Evolutionary conservation across 352 stramenopile species (phyloP).

Genomic region (Phytophthora pistaciae): DNA sequence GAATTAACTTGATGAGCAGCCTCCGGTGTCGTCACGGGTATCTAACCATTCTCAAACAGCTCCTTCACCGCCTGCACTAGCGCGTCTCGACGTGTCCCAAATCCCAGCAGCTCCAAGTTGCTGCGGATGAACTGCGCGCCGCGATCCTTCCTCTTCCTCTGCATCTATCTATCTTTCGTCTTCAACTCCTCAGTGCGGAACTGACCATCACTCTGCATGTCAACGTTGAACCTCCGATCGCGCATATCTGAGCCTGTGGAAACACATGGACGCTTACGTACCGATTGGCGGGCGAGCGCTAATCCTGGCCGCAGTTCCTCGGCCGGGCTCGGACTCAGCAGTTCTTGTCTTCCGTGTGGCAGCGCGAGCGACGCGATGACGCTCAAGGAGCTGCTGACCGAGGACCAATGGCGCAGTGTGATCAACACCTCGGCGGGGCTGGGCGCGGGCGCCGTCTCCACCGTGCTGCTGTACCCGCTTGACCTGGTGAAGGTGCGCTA

Average conservation of each 20-base stretch:
- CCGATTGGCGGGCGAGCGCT: neutral
- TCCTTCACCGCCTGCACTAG: conserved; percentile 84
- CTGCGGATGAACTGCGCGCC: conserved; percentile 64
- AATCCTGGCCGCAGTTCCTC: conserved; percentile 25
- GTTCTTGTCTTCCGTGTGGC: neutral
- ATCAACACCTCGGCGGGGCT: conserved; percentile 77
- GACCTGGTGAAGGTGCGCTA: conserved; percentile 98
- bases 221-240: conserved; percentile 35
- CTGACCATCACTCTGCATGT: conserved; percentile 28
- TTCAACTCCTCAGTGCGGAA: conserved; percentile 1
- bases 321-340: conserved; percentile 5
- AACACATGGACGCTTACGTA: conserved; percentile 13
- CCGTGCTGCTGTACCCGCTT: conserved; percentile 94
- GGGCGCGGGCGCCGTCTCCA: conserved; percentile 82
- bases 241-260: conserved; percentile 15
- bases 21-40: neutral
- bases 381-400: conserved; percentile 58
- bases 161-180: too few species aligned
- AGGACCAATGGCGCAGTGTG: conserved; percentile 74
- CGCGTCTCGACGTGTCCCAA: conserved; percentile 62
- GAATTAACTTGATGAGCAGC: neutral
- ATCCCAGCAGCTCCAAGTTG: conserved; percentile 83
- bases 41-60: conserved; percentile 82
- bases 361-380: conserved; percentile 25
- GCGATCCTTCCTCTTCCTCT: conserved; percentile 35